Conservation (phyloP, 2,329 filamentous ascomycete species). For the Aspergillus phoenicis region DNA sequence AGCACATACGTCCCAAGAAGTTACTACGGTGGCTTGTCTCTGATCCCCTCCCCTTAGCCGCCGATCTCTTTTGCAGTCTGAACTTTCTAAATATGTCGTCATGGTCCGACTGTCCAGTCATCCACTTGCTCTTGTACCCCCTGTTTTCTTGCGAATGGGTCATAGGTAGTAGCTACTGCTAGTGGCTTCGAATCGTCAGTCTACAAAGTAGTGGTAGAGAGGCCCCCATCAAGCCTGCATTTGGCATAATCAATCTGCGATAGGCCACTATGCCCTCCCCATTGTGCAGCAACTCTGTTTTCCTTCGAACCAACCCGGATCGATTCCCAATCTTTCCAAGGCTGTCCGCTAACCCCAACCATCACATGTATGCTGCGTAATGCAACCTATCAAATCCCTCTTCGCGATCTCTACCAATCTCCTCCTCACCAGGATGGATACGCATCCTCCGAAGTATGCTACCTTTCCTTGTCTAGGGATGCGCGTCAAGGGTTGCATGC, state of each 20-base stretch:
- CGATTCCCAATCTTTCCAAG: conserved; percentile 5
- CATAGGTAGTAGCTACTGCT: background rate
- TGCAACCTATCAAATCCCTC: conserved; percentile 1
- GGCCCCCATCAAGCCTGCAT: background rate
- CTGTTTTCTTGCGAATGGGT: background rate
- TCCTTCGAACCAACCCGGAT: background rate
- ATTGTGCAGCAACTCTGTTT: background rate
- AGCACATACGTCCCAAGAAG: background rate
- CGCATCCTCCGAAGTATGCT: background rate
- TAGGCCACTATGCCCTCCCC: background rate
- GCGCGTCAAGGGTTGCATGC: conserved; percentile 7
- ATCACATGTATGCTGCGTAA: conserved; percentile 6
- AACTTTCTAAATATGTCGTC: background rate
- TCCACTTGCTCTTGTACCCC: background rate
- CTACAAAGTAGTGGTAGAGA: background rate
- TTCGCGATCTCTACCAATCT: background rate
- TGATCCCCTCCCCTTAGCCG: conserved; percentile 6
- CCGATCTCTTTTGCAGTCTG: conserved; percentile 6
- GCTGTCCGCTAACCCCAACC: background rate
- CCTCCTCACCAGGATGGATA: background rate
- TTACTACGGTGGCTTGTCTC: background rate
- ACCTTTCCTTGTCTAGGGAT: background rate
- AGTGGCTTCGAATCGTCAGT: background rate
- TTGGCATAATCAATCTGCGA: background rate
- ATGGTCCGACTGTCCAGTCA: background rate